Percentiles rank a stretch among this genome's conserved stretches.
Evolutionary conservation across 768 basidiomycete species (phyloP).

Genomic region (Obba rivulosa): DNA sequence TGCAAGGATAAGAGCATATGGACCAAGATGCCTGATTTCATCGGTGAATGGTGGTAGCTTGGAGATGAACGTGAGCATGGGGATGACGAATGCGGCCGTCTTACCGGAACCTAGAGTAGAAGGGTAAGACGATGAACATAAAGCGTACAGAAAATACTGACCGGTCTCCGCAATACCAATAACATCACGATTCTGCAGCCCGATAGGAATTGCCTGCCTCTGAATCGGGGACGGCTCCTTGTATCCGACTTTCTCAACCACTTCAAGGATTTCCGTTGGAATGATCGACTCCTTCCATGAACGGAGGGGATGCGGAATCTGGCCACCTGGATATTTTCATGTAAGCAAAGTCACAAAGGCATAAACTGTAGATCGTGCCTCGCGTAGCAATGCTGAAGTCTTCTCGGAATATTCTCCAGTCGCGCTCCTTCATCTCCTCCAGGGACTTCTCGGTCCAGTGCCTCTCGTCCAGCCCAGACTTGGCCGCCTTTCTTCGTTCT

Average conservation of each 20-base stretch:
- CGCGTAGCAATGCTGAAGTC: constrained; percentile 95
- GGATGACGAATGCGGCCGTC: constrained; percentile 97
- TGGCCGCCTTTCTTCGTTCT: constrained; percentile 77
- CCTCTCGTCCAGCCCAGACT: constrained; percentile 82
- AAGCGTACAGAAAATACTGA: constrained; percentile 27
- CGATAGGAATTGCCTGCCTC: constrained; percentile 98
- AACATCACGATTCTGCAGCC: constrained; percentile 91
- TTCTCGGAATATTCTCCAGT: constrained; percentile 99
- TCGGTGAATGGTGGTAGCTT: constrained; percentile 82
- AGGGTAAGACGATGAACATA: not conserved
- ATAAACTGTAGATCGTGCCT: constrained; percentile 42
- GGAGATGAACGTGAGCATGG: constrained; percentile 94
- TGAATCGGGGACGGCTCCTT: constrained; percentile 97
- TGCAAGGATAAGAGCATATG: constrained; percentile 88
- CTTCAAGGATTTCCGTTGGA: constrained; percentile 68
- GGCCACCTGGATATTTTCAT: constrained; percentile 59
- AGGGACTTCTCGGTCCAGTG: constrained; percentile 98
- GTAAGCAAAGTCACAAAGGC: not conserved
- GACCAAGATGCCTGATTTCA: constrained; percentile 90
- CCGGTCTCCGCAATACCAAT: constrained; percentile 99
- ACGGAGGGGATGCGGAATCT: constrained; percentile 89
- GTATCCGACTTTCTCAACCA: constrained; percentile 91
- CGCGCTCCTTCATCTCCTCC: constrained; percentile 91
- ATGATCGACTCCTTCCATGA: constrained; percentile 89
- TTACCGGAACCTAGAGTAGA: constrained; percentile 87